Conservation (phyloP, 139 green algal genomes). For the Picochlorum sp. region DNA sequence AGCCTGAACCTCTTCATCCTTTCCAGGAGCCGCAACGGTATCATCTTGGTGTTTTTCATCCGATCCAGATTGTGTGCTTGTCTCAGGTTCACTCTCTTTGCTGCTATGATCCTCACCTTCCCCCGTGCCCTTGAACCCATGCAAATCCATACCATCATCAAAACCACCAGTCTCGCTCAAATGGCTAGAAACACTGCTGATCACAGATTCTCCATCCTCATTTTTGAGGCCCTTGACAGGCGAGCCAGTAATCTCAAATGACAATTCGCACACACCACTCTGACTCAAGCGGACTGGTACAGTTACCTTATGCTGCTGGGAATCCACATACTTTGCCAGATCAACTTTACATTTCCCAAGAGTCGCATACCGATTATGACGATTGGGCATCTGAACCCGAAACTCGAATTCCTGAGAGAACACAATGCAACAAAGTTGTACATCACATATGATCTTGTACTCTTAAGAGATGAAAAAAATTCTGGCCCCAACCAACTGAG, state of each 20-base stretch:
- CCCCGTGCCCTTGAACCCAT: neutral
- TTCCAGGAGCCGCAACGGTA: neutral
- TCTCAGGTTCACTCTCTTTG: too few relatives aligned
- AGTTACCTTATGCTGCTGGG: neutral
- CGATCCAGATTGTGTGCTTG: too few relatives aligned
- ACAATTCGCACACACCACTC: neutral
- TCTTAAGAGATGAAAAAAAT: too few relatives aligned
- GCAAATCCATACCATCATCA: neutral
- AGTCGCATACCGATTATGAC: neutral
- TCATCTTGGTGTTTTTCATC: neutral
- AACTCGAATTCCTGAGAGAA: too few relatives aligned
- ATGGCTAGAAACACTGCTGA: conserved; percentile 10
- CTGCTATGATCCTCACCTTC: too few relatives aligned
- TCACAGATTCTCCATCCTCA: conserved; percentile 5
- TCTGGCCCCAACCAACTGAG: too few relatives aligned
- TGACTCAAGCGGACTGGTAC: neutral
- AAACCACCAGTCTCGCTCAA: neutral
- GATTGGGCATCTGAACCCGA: too few relatives aligned
- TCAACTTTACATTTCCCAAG: neutral
- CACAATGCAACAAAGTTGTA: too few relatives aligned
- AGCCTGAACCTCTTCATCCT: neutral
- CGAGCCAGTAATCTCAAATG: neutral
- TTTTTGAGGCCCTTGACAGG: neutral
- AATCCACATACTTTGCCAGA: conserved; percentile 4
- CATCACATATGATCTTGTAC: too few relatives aligned